These are phyloP conservation scores for Tetracladium marchalianum DNA, from an alignment of 495 filamentous ascomycete genomes.

Conservation along the genomic window DNA sequence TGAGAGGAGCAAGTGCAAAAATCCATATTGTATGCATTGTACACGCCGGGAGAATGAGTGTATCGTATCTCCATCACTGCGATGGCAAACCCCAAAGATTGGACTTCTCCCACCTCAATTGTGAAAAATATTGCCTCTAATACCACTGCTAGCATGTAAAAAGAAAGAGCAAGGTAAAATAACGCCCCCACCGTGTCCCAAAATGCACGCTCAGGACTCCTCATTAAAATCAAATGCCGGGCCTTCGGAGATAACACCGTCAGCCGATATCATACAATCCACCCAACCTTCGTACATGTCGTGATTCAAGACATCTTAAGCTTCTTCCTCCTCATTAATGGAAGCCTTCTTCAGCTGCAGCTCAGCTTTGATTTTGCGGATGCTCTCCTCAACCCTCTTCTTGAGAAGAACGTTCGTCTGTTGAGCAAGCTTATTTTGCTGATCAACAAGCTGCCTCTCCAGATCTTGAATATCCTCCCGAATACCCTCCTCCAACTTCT, in stretches of 20 bases:
- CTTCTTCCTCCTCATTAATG: constrained; percentile 36
- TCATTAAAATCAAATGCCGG: too few relatives aligned
- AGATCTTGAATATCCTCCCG: constrained; percentile 46
- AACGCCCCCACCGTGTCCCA: not conserved
- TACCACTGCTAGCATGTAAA: too few relatives aligned
- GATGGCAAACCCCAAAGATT: too few relatives aligned
- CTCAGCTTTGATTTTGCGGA: constrained; percentile 43
- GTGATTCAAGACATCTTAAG: constrained; percentile 11
- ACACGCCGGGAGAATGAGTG: too few relatives aligned
- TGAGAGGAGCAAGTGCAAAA: too few relatives aligned
- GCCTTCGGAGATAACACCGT: too few relatives aligned
- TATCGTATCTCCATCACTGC: too few relatives aligned
- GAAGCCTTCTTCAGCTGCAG: constrained; percentile 47
- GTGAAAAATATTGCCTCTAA: too few relatives aligned
- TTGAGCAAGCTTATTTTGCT: constrained; percentile 26
- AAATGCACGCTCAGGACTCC: too few relatives aligned
- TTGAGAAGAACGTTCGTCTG: constrained; percentile 38
- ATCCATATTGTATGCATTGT: too few relatives aligned
- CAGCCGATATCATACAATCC: not conserved
- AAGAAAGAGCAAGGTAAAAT: too few relatives aligned
- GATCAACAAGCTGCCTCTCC: constrained; percentile 29
- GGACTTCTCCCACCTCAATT: too few relatives aligned
- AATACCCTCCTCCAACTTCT: constrained; percentile 36
- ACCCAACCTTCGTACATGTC: not conserved
- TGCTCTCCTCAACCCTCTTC: constrained; percentile 40